Percentiles rank a stretch among this genome's conserved stretches.
Evolutionary conservation across 176 grass and related monocot genomes (phyloP).

Genomic region (Ensete glaucum): DNA sequence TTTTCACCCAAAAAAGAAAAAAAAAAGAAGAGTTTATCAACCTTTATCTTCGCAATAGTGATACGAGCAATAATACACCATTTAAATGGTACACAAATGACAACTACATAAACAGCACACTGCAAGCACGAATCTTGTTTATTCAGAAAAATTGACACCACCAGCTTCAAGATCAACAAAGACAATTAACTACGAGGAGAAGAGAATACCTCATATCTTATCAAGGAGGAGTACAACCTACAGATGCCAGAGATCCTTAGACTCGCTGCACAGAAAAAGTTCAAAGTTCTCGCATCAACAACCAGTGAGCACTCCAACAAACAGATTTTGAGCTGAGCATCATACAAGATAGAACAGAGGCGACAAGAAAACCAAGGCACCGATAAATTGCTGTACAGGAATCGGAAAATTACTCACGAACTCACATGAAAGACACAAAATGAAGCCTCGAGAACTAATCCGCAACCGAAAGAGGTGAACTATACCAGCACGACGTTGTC

Average conservation of each 20-base stretch:
- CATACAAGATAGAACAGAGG: not conserved
- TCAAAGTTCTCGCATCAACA: not conserved
- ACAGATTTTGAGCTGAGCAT: not conserved
- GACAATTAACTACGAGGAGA: not conserved
- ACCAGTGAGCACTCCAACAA: not conserved
- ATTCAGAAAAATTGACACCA: not conserved
- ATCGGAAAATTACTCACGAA: not conserved
- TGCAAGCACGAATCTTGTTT: not conserved
- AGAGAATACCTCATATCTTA: constrained; percentile 2
- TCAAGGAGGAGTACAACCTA: not conserved
- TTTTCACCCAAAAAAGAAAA: not conserved
- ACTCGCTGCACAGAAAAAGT: not conserved
- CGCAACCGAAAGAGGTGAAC: not conserved
- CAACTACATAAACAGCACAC: not conserved
- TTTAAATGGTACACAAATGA: not conserved
- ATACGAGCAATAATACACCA: not conserved
- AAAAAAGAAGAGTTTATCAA: not conserved
- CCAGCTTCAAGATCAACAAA: not conserved
- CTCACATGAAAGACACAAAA: not conserved
- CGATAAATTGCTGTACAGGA: not conserved
- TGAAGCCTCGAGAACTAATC: not conserved
- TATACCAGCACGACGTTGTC: not conserved
- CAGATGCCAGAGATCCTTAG: not conserved
- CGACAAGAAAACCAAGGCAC: not conserved
- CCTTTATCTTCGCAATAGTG: not conserved